Conservation (phyloP, 805 yeast genomes). For the Isabelozyma heimii region DNA sequence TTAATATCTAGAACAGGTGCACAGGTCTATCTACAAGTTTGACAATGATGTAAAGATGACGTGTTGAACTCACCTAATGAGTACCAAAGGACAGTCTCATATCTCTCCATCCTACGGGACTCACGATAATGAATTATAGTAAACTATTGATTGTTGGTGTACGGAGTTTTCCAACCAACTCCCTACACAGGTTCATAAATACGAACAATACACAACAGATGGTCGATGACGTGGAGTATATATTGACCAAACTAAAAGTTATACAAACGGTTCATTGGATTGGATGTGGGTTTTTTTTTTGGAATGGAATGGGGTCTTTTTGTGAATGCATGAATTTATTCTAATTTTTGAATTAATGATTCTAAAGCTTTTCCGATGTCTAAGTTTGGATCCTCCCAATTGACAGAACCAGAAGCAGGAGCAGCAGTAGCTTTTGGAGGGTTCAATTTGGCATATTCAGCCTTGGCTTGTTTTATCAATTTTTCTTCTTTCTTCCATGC, state of each 20-base stretch:
- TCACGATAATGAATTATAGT: too few relatives aligned
- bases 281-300: neutral
- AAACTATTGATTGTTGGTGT: too few relatives aligned
- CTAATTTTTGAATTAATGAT: slow-evolving; percentile 58
- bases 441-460: slow-evolving; percentile 71
- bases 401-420: slow-evolving; percentile 48
- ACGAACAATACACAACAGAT: neutral
- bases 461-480: slow-evolving; percentile 84
- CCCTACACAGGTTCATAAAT: neutral
- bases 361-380: slow-evolving; percentile 74
- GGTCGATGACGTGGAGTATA: neutral
- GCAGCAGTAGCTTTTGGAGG: slow-evolving; percentile 36
- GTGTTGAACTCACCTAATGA: too few relatives aligned
- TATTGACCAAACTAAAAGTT: neutral
- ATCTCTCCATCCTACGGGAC: too few relatives aligned
- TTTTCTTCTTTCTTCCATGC: slow-evolving; percentile 65
- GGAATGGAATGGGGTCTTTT: neutral
- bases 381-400: slow-evolving; percentile 87
- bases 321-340: slow-evolving; percentile 12
- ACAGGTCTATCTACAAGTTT: too few relatives aligned
- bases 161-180: too few relatives aligned
- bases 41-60: too few relatives aligned
- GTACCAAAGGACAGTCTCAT: too few relatives aligned
- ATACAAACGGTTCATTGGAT: neutral
- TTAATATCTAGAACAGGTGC: too few relatives aligned